A percentile compares a stretch with the other conserved stretches of the same genome.
These are phyloP conservation scores for Lentinula novae-zelandiae DNA, from an alignment of 1,284 basidiomycete species.

Conservation along the genomic window DNA sequence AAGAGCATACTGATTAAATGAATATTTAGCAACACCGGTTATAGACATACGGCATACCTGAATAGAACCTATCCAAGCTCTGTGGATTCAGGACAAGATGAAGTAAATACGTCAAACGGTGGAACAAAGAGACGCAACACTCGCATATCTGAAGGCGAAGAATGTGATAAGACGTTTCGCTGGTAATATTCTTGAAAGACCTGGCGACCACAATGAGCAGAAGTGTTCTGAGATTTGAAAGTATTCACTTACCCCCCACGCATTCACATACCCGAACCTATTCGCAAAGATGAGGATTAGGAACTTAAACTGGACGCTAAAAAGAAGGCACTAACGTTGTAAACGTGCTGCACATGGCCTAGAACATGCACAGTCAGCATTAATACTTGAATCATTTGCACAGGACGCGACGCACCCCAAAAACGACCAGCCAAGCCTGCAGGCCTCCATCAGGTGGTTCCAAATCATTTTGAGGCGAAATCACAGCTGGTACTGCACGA, in stretches of 20 bases:
- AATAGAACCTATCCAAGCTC: constrained; percentile 31
- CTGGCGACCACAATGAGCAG: neutral
- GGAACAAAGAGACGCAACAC: neutral
- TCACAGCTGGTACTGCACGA: neutral
- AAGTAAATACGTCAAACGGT: neutral
- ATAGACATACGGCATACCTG: constrained; percentile 19
- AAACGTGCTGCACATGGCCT: constrained; percentile 17
- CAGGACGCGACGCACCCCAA: constrained; percentile 11
- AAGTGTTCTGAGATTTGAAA: neutral
- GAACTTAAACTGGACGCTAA: neutral
- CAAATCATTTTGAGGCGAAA: neutral
- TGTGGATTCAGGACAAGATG: neutral
- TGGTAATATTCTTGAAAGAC: constrained; percentile 15
- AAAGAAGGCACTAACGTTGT: constrained; percentile 14
- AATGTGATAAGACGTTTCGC: constrained; percentile 22
- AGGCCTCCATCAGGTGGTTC: constrained; percentile 16
- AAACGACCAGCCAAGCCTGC: constrained; percentile 16
- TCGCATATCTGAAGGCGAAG: constrained; percentile 26
- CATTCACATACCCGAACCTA: constrained; percentile 6
- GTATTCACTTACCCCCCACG: constrained; percentile 3
- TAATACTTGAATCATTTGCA: neutral
- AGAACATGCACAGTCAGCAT: neutral
- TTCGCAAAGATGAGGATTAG: neutral
- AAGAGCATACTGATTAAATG: constrained; percentile 14
- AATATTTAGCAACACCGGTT: too few relatives aligned